phyloP scores from a whole-genome alignment of 805 yeast genomes.

The Candida silvicultrix region DNA sequence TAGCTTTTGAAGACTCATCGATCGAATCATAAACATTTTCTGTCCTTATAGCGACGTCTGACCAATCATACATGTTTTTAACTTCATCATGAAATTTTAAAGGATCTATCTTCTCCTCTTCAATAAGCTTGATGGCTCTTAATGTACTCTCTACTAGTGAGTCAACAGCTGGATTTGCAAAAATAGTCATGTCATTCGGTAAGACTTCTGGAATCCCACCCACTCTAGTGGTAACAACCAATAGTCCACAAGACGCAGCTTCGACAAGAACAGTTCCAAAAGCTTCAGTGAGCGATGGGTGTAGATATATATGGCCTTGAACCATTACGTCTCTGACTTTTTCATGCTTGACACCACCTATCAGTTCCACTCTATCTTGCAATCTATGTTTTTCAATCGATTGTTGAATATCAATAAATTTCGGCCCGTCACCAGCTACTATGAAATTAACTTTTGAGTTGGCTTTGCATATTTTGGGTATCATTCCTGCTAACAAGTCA shows the following conservation, averaged over 20 bases:
- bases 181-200: slow-evolving; percentile 89
- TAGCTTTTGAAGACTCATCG: slow-evolving; percentile 25
- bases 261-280: slow-evolving; percentile 96
- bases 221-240: slow-evolving; percentile 90
- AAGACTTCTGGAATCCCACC: slow-evolving; percentile 98
- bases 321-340: slow-evolving; percentile 90
- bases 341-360: slow-evolving; percentile 89
- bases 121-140: slow-evolving; percentile 59
- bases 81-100: slow-evolving; percentile 73
- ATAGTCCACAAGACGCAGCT: slow-evolving; percentile 93
- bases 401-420: slow-evolving; percentile 87
- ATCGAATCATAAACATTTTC: slow-evolving; percentile 67
- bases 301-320: slow-evolving; percentile 87
- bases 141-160: slow-evolving; percentile 67
- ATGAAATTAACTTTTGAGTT: slow-evolving; percentile 66
- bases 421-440: slow-evolving; percentile 97
- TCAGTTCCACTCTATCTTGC: slow-evolving; percentile 79
- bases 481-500: slow-evolving; percentile 74
- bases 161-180: slow-evolving; percentile 83
- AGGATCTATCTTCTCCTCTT: slow-evolving; percentile 58
- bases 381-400: slow-evolving; percentile 83
- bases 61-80: slow-evolving; percentile 85
- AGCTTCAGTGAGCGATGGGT: slow-evolving; percentile 93
- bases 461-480: slow-evolving; percentile 71
- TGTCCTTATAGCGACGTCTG: slow-evolving; percentile 79